Evolutionary conservation across 139 green algal genomes (phyloP).

Genomic region (Chlamydomonas incerta): DNA sequence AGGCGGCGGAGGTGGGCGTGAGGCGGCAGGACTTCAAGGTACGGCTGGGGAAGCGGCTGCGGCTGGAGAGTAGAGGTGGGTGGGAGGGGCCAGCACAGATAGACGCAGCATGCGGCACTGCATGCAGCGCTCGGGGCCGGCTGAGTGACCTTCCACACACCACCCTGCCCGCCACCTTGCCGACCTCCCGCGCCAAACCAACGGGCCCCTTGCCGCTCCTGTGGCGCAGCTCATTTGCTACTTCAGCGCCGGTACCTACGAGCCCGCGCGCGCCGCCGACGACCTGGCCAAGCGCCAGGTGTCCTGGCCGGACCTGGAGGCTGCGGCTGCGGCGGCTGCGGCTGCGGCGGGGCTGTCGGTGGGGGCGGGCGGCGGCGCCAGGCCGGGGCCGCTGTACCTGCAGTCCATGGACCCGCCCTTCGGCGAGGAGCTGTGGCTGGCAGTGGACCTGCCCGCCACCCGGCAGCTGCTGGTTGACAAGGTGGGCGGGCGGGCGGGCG

Average conservation of each 20-base stretch:
- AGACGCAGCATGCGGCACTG: no score
- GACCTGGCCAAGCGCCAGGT: background rate
- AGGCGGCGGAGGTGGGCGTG: background rate
- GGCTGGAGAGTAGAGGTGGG: no score
- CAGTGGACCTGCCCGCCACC: background rate
- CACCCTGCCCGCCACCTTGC: background rate
- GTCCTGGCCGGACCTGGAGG: background rate
- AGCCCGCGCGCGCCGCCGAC: background rate
- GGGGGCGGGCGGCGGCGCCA: background rate
- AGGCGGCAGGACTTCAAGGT: background rate
- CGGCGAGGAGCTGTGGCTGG: slow-evolving; percentile 18
- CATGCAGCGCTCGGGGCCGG: no score
- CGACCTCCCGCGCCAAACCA: no score
- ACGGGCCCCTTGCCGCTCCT: background rate
- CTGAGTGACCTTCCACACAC: no score
- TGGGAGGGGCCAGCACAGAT: no score
- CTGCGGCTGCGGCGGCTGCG: no score
- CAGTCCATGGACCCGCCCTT: slow-evolving; percentile 2
- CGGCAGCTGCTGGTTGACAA: background rate
- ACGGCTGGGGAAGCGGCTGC: background rate
- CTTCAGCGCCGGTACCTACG: slow-evolving; percentile 30
- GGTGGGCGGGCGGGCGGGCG: background rate
- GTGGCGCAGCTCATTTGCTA: slow-evolving; percentile 41
- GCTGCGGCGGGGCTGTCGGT: no score
- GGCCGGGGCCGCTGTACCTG: slow-evolving; percentile 19